Evolutionary conservation across 139 green algal genomes (phyloP), one percentile per base, ranked within the genome.

Genomic region (Auxenochlorella pyrenoidosa): DNA sequence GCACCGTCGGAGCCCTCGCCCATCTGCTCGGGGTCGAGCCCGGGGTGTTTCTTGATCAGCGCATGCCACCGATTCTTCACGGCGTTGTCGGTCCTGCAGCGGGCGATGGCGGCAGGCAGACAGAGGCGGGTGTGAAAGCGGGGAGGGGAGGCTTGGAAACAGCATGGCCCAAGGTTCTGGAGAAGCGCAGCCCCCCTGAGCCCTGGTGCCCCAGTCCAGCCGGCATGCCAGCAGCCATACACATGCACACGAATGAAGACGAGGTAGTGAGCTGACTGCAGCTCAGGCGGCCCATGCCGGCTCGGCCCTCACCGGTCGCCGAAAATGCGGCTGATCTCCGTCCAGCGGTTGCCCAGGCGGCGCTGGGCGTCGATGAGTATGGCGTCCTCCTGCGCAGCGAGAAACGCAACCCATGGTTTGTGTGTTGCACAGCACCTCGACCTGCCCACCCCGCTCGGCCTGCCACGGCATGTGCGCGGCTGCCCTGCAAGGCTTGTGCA

Each of bases 1-100:
- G 28, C 79, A 85, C 59, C 79, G 19, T 85, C 79, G 1, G 66
- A 79, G 75, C 60, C 66, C 51, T 72, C 43, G 10, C 28, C 76
- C 1, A 3, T 41, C 32, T 22, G 30, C 13, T 66, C 32, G 24
- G 54, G 15, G 8, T 71, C 40, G 51, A 71, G 36, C 4, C 32
- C 54, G 0, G 83, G 82, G 71, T 85, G 60, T 80, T 90, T 90
- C 66, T 82, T 81, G 2, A 60, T 34, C 32, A 90, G 70, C 10
- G 89, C 89, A 43, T 86, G 79, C 83, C 85, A 94, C 24, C 91
- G 66, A 76, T 94, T 94, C 68, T 94, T 94, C 16, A 93, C 91
- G 1, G 91, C 91, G 47, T 94, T 94, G 86, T 94, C 91, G 40
- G 91, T 93, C 30, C 82, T 87, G 70, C 82, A 87, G 30, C 32